phyloP scores from a whole-genome alignment of 176 grass and related monocot genomes.

The Saccharum spontaneum region DNA sequence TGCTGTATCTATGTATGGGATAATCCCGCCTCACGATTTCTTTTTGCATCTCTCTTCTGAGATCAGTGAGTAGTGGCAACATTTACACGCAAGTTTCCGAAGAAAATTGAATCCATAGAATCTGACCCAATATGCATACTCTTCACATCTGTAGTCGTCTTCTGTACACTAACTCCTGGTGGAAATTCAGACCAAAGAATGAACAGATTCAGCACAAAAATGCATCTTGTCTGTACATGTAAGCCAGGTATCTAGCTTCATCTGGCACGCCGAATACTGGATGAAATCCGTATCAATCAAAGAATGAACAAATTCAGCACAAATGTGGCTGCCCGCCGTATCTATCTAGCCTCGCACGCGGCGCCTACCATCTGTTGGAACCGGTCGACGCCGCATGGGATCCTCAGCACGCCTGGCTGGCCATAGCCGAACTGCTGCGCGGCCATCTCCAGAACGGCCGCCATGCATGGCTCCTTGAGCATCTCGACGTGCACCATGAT shows the following conservation, averaged over 20 bases:
- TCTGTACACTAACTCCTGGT: neutral
- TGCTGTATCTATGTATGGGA: constrained; percentile 24
- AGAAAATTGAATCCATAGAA: neutral
- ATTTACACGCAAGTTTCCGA: neutral
- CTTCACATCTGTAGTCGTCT: no score
- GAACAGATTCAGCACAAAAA: neutral
- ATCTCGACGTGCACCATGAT: constrained; percentile 13
- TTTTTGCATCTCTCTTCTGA: neutral
- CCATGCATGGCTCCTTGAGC: constrained; percentile 13
- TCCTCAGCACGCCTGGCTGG: neutral
- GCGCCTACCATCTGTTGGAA: neutral
- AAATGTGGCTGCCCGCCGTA: no score
- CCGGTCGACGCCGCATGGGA: neutral
- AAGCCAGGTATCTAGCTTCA: neutral
- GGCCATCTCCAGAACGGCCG: constrained; percentile 12
- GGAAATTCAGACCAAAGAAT: neutral
- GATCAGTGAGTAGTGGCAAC: neutral
- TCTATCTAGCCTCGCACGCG: neutral
- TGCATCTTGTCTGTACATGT: neutral
- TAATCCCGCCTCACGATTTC: constrained; percentile 13
- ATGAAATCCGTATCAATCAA: neutral
- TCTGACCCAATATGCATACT: neutral
- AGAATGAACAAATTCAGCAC: neutral
- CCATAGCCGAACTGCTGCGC: constrained; percentile 2
- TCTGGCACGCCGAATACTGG: neutral